Evolutionary conservation across 2,329 filamentous ascomycete species (phyloP), one percentile per base, ranked within the genome.

Genomic region (Daldinia sp.): DNA sequence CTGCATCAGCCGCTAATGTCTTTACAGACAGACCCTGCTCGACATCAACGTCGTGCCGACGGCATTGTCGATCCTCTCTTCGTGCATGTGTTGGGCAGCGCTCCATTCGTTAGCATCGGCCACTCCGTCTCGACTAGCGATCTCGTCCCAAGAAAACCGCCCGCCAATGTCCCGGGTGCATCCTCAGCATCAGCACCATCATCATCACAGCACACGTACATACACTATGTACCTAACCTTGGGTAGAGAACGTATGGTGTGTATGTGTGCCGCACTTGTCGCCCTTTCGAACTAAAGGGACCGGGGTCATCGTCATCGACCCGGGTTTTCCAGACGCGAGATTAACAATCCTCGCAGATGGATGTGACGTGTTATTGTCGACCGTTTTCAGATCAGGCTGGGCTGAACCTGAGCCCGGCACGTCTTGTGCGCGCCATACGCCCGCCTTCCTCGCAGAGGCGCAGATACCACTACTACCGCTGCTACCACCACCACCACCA

Each of bases 31-130:
- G 35, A 60, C 39, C 53, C 63, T 60, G 63, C 53, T 70, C 64
- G 63, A 60, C 63, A 67, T 62, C 26, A 51, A 56, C 57, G 59
- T 57, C 56, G 55, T 63, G 58, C 63, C 50, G 51, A 39, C 33
- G 63, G 28, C 57, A 26, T 54, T 54, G 64, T 65, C 57, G 67
- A 70, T 70, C 67, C 28, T 64, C 53, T 61, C 54, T 65, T 57
- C 53, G 30, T 59, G 67, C 64, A 70, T 61, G 48, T 54, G 56
- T 60, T 57, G 60, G 67, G 60, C 55, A 60, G 20, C 46, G 46
- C 57, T 62, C 53, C 55, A 67, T 66, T 70, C 63, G 67, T 46
- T 33, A 30, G 55, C 44, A 26, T 35, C 58, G 60, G 63, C 35
- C 41, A 35, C 20, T 28, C 53, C 48, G 54, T 57, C 39, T 23